Evolutionary conservation across 116 monocot species (phyloP), one percentile per base, ranked within the genome.

Genomic region (Iris pallida): DNA sequence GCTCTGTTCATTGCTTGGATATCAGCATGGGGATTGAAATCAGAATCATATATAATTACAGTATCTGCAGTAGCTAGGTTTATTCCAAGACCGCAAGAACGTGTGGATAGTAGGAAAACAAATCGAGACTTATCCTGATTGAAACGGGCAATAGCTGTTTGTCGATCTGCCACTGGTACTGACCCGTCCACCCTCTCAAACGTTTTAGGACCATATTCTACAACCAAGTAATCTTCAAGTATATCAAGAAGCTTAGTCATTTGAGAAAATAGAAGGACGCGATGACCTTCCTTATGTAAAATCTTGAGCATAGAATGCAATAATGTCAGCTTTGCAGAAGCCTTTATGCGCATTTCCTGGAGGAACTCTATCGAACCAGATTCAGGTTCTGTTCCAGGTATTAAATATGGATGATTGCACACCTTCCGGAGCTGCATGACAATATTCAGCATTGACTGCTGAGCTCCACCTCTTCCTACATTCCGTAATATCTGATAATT

Each of bases 1-100:
- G 97, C 97, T 73, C 97, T 87, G 58, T 98, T 98, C 97, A 98
- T 98, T 63, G 97, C 97, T 78, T 98, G 97, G 69, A 98, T 98
- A 82, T 98, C 97, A 73, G 97, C 97, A 75, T 98, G 97, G 42
- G 97, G 97, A 58, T 98, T 98, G 49, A 98, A 98, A 90, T 98
- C 97, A 63, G 97, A 98, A 79, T 98, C 97, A 90, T 98, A 98
- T 49, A 98, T 98, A 57, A 98, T 79, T n/a, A 98, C 97, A 57
- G 97, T 98, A 76, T 98, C 97, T 62, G 97, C 97, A 46, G 93
- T 87, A 52, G 97, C 97, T 59, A 98, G 69, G 83, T 98, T 98
- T 65, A 98, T 98, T 55, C 97, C 97, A 58, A 97, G 85, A 7
- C 97, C 97, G 88, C 97, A 97, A 46, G 97, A 90, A 7, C 97